Base-by-base conservation (phyloP, 306 rosid species). In the Cercis canadensis region DNA sequence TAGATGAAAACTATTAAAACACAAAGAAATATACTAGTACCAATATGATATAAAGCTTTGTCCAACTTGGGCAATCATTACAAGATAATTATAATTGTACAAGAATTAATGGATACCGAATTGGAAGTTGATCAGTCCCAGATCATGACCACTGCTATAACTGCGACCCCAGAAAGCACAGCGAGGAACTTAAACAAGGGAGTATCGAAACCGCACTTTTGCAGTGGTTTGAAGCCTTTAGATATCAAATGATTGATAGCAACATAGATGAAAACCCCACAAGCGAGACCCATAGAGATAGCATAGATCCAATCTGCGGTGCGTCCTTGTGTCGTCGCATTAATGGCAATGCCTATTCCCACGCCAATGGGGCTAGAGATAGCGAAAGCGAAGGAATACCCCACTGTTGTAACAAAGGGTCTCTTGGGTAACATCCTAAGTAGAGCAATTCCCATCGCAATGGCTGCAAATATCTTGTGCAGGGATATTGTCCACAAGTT, bases 401-500 rank as follows among this genome's bases (percentile, higher is more conserved):
- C 85, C 1, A 76, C 76, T 9, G 87, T 76, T 1, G 92, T 88
- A 7, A 88, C 12, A 3, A 88, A 29, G 19, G 98, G 90, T 0
- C 90, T 78, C 59, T 85, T 43, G 0, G 96, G 98, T 7, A 87
- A 62, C 91, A 83, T 92, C 7, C 92, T 75, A 8, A 90, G 96
- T 65, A 92, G 96, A 5, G 98, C 96, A 19, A 90, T 90, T 1
- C 92, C 95, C 98, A 89, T 92, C 31, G 96, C 91, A 21, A 88
- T 83, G 53, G 98, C 96, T 59, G 98, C 96, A 76, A 92, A 86
- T 17, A 89, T 61, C 84, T 92, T 92, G 89, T 89, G 95, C 39
- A 92, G 68, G 51, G 87, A 83, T 57, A 89, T 85, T 50, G 98
- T 89, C 96, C 96, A 92, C 15, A 92, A 80, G 15, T 89, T 91